Percentiles rank a stretch among this genome's conserved stretches.
Evolutionary conservation across 139 green algal species (phyloP).

Genomic region (Volvox reticuliferus): DNA sequence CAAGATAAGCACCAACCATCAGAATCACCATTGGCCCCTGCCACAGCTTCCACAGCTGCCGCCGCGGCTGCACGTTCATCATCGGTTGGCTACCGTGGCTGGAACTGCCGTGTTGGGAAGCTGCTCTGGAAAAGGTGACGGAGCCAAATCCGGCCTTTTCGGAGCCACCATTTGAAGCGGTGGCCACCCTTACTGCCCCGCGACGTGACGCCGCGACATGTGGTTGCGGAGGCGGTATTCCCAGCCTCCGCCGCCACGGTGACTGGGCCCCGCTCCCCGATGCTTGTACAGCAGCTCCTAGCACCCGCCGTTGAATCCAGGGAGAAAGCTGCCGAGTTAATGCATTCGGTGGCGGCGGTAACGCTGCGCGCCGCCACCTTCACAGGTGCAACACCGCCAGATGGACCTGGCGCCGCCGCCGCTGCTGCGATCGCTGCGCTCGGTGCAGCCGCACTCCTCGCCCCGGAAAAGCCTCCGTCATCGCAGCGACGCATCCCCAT

Average conservation of each 20-base stretch:
- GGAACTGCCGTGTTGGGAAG: neutral
- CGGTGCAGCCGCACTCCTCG: no score
- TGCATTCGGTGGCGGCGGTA: neutral
- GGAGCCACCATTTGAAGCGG: neutral
- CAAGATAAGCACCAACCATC: no score
- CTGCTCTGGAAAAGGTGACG: neutral
- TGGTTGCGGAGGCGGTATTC: neutral
- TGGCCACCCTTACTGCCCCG: neutral
- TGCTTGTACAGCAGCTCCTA: neutral
- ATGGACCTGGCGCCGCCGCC: no score
- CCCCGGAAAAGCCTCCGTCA: no score
- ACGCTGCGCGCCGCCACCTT: neutral
- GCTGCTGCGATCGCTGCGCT: no score
- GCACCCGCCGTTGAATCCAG: neutral
- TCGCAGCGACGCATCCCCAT: no score
- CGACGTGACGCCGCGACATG: neutral
- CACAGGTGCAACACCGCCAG: no score
- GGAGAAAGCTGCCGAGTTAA: no score
- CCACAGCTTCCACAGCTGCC: no score
- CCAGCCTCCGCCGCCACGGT: neutral
- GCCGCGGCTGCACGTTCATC: no score
- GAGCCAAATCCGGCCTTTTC: neutral
- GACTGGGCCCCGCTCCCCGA: neutral
- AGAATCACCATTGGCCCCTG: no score
- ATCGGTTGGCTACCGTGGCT: no score